A percentile compares a stretch with the other conserved stretches of the same genome.
These are phyloP conservation scores for Neopestalotiopsis sp. DNA, from an alignment of 2,329 filamentous ascomycete genomes.

Conservation along the genomic window DNA sequence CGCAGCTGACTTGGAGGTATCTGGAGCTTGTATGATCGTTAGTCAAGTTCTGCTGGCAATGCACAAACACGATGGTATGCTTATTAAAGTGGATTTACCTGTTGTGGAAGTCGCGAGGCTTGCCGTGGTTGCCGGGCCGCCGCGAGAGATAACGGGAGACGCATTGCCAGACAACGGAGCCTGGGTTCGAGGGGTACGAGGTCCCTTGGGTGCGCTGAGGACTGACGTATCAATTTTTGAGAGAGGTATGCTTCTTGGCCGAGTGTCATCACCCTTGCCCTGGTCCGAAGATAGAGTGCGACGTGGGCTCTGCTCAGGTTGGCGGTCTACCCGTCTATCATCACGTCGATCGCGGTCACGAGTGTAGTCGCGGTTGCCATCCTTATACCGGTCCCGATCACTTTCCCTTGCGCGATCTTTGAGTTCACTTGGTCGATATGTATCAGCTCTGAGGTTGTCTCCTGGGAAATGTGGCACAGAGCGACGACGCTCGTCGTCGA, in stretches of 20 bases:
- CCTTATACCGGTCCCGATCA: conserved; percentile 5
- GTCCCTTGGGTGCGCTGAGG: not conserved
- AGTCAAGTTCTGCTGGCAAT: not conserved
- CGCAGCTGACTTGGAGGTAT: not conserved
- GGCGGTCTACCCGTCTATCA: not conserved
- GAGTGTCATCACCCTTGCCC: not conserved
- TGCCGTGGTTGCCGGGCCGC: not conserved
- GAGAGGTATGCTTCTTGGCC: not conserved
- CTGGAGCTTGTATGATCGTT: not conserved
- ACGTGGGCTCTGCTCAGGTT: not conserved
- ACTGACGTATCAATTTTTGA: not conserved
- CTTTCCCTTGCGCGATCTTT: conserved; percentile 21
- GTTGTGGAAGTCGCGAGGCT: not conserved
- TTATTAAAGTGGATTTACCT: not conserved
- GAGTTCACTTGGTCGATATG: conserved; percentile 8
- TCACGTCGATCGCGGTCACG: conserved; percentile 15
- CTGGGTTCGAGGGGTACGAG: not conserved
- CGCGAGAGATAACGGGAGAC: not conserved
- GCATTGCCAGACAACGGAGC: not conserved
- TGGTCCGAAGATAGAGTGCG: not conserved
- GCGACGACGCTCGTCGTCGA: conserved; percentile 27
- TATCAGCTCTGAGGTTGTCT: conserved; percentile 14
- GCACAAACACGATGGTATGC: not conserved
- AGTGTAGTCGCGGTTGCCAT: not conserved
- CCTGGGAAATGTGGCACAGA: not conserved